Conservation (phyloP, 257 asterid species). For the Paulownia fortunei region DNA sequence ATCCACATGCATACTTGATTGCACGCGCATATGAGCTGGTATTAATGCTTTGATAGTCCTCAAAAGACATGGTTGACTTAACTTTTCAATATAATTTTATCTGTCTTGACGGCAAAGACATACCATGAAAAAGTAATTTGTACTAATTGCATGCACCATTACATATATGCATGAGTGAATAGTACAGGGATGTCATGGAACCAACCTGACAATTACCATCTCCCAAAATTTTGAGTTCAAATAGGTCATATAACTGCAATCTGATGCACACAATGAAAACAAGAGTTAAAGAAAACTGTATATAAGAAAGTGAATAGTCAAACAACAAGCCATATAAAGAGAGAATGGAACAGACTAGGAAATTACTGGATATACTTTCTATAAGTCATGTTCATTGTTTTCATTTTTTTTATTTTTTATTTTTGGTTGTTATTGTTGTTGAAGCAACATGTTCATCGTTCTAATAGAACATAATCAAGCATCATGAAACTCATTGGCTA, state of each 20-base stretch:
- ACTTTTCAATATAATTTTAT: not conserved
- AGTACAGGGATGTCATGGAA: slow-evolving; percentile 9
- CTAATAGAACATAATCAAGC: not conserved
- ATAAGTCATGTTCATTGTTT: not conserved
- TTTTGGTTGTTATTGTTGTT: too few relatives aligned
- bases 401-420: not conserved
- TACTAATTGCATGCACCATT: not conserved
- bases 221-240: slow-evolving; percentile 81
- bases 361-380: not conserved
- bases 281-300: not conserved
- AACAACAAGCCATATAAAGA: not conserved
- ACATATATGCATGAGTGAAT: not conserved
- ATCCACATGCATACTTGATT: too few relatives aligned
- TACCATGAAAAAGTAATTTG: not conserved
- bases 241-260: slow-evolving; percentile 75
- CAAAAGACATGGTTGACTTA: not conserved
- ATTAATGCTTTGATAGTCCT: not conserved
- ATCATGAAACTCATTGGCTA: slow-evolving; percentile 1
- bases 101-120: not conserved
- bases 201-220: slow-evolving; percentile 97
- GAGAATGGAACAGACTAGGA: not conserved
- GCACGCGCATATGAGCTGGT: not conserved
- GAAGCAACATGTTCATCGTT: too few relatives aligned
- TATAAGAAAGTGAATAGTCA: slow-evolving; percentile 2
- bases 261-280: slow-evolving; percentile 42